Percentiles rank a stretch among this genome's conserved stretches.
phyloP scores from a whole-genome alignment of 1,139 yeast genomes.

The Keqinozyma sinolaborantium region DNA sequence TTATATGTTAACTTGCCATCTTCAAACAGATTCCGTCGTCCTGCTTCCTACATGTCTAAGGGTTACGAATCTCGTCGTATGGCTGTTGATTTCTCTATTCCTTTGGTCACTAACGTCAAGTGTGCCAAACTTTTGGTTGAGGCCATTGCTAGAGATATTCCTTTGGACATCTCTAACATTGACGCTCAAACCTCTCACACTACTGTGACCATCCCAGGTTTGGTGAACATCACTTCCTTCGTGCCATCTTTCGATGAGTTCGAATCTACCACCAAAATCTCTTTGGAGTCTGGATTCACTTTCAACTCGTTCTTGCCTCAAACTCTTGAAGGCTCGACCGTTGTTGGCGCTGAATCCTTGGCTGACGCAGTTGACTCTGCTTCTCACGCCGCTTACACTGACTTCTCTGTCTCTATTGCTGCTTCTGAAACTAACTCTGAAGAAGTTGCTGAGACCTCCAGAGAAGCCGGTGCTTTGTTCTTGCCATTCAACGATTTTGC shows the following conservation, averaged over 20 bases:
- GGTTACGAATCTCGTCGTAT: conserved; percentile 99
- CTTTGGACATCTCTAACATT: conserved; percentile 66
- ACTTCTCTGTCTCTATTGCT: conserved; percentile 79
- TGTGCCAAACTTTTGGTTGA: conserved; percentile 94
- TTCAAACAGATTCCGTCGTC: conserved; percentile 95
- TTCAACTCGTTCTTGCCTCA: conserved; percentile 80
- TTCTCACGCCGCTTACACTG: conserved; percentile 66
- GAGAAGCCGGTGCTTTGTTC: conserved; percentile 73
- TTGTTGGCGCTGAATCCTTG: conserved; percentile 64
- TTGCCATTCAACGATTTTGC: conserved; percentile 77
- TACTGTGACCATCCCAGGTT: conserved; percentile 81
- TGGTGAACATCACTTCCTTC: conserved; percentile 77
- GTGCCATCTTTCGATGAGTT: conserved; percentile 67
- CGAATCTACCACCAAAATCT: conserved; percentile 64
- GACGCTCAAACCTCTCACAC: conserved; percentile 92
- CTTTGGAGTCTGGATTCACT: conserved; percentile 86
- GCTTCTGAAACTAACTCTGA: conserved; percentile 71
- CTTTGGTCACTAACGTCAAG: conserved; percentile 95
- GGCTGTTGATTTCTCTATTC: conserved; percentile 99
- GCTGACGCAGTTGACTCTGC: conserved; percentile 60
- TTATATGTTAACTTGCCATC: conserved; percentile 96
- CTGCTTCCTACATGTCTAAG: conserved; percentile 95
- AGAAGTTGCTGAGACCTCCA: conserved; percentile 59
- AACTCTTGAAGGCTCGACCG: conserved; percentile 52
- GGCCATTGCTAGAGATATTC: conserved; percentile 74